phyloP scores from a whole-genome alignment of 768 basidiomycete genomes.

The Termitomyces sp. region DNA sequence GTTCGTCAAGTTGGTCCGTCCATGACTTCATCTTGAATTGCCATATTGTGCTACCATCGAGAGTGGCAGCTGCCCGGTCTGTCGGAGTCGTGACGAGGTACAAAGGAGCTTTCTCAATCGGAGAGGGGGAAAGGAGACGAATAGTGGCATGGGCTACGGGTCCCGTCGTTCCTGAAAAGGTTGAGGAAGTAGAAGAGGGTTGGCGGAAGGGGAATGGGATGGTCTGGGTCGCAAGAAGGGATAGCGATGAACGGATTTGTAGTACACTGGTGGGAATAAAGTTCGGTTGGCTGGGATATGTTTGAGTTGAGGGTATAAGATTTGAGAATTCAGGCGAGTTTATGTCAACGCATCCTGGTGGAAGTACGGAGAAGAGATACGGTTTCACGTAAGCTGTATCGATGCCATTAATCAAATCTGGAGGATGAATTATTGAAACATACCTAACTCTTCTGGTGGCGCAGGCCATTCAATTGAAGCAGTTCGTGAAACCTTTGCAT shows the following conservation, averaged over 20 bases:
- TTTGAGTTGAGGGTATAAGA: constrained; percentile 20
- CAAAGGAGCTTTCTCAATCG: constrained; percentile 48
- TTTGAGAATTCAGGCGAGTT: constrained; percentile 21
- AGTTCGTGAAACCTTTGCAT: constrained; percentile 51
- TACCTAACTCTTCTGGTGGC: constrained; percentile 81
- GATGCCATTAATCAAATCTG: not conserved
- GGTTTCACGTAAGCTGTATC: constrained; percentile 66
- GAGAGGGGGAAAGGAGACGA: constrained; percentile 61
- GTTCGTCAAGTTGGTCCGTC: constrained; percentile 82
- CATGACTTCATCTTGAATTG: constrained; percentile 66
- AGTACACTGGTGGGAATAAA: constrained; percentile 57
- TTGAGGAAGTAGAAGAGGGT: constrained; percentile 23
- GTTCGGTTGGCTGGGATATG: constrained; percentile 30
- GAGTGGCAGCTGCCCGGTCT: constrained; percentile 60
- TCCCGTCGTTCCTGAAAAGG: constrained; percentile 24
- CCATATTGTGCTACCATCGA: constrained; percentile 82
- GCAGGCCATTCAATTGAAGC: constrained; percentile 67
- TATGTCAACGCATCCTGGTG: constrained; percentile 55
- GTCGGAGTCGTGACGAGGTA: constrained; percentile 72
- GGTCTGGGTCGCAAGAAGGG: constrained; percentile 56
- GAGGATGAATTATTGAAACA: not conserved
- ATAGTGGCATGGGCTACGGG: constrained; percentile 43
- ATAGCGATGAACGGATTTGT: constrained; percentile 71
- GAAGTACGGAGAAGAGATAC: constrained; percentile 74
- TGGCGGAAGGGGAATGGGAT: constrained; percentile 59